These are phyloP conservation scores for Nemania abortiva DNA, from an alignment of 2,329 filamentous ascomycete genomes.

Conservation along the genomic window DNA sequence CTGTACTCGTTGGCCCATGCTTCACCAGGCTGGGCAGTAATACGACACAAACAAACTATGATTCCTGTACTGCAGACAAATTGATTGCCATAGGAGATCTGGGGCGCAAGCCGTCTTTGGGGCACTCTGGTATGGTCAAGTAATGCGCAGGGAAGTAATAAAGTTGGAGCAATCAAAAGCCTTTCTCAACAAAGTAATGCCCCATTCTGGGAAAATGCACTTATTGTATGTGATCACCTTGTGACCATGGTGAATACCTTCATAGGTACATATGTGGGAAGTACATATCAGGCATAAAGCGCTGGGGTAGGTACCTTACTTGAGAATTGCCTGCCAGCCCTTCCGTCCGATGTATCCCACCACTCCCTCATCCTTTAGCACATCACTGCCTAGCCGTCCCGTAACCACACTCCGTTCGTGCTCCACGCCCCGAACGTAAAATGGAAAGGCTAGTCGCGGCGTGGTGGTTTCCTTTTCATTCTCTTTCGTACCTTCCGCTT, in stretches of 20 bases:
- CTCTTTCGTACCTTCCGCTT: conserved; percentile 32
- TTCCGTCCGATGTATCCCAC: conserved; percentile 66
- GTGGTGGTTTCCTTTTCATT: conserved; percentile 9
- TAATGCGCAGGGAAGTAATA: neutral
- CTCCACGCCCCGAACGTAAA: conserved; percentile 71
- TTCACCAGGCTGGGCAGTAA: neutral
- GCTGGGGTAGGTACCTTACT: conserved; percentile 44
- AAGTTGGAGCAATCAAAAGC: neutral
- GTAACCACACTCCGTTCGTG: conserved; percentile 76
- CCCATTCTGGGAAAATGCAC: neutral
- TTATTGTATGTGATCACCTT: neutral
- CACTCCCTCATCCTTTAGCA: conserved; percentile 72
- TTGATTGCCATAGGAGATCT: neutral
- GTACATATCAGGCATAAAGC: neutral
- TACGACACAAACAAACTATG: neutral
- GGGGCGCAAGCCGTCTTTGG: neutral
- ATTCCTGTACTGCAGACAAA: neutral
- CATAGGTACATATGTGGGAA: too few relatives aligned
- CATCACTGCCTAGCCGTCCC: conserved; percentile 68
- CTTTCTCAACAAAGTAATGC: neutral
- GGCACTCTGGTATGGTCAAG: neutral
- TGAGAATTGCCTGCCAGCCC: conserved; percentile 67
- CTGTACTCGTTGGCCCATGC: too few relatives aligned
- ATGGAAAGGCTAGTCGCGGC: conserved; percentile 62
- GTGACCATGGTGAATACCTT: too few relatives aligned